These are phyloP conservation scores for Akanthomyces uredinophilus DNA, from an alignment of 2,329 filamentous ascomycete genomes.

Conservation along the genomic window DNA sequence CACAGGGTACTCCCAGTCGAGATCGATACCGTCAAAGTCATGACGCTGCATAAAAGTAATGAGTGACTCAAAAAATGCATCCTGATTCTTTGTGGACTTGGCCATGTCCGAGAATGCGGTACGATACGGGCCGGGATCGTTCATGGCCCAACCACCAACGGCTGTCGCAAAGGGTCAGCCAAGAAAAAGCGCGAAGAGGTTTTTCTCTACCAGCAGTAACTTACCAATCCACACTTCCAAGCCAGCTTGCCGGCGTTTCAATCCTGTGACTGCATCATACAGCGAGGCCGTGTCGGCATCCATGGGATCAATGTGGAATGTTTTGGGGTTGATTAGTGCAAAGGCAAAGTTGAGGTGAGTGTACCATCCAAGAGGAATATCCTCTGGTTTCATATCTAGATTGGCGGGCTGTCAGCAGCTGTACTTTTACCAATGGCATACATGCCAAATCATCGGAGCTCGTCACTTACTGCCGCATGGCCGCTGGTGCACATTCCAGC, in stretches of 20 bases:
- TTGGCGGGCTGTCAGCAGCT: no score
- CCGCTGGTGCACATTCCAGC: constrained; percentile 18
- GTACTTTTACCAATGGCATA: no score
- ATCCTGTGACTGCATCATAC: no score
- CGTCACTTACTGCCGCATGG: constrained; percentile 15
- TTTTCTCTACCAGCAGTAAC: constrained; percentile 26
- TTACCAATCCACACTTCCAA: constrained; percentile 23
- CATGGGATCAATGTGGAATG: constrained; percentile 21
- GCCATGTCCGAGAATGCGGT: constrained; percentile 22
- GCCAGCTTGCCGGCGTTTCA: background rate
- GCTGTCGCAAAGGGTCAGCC: constrained; percentile 21
- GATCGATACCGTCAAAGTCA: constrained; percentile 15
- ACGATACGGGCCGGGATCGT: constrained; percentile 27
- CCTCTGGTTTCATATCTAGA: no score
- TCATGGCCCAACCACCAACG: constrained; percentile 39
- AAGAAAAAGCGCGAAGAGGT: constrained; percentile 19
- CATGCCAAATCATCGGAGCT: no score
- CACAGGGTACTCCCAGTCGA: constrained; percentile 24
- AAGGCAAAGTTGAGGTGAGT: constrained; percentile 34
- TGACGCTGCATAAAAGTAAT: no score
- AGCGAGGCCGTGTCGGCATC: background rate
- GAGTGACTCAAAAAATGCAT: no score
- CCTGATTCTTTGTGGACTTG: background rate
- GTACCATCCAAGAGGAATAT: constrained; percentile 21
- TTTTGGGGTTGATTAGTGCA: constrained; percentile 25